Base-by-base conservation (phyloP, 139 green algal species). In the Picochlorum sp. region DNA sequence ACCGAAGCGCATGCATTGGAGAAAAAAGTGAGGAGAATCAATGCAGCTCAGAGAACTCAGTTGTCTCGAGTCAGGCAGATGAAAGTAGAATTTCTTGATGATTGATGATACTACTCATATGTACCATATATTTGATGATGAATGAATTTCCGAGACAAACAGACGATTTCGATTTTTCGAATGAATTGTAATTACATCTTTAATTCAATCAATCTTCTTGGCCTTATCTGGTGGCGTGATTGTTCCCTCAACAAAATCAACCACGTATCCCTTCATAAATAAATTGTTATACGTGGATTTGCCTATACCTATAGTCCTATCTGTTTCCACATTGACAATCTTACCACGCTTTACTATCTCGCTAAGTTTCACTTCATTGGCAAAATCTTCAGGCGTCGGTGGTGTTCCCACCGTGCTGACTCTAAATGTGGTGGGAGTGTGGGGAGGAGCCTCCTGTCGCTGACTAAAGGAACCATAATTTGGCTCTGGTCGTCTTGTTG, bases 261-360 rank as follows among this genome's bases (percentile, higher is more conserved):
- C 66, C 20, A 52, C 28, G 13, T 68, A 73, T 0, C 59, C 59
- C 13, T 40, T 16, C 24, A 65, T 35, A 37, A 81, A 25, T 22
- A 85, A 63, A 36, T 70, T 63, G 55, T 78, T 78, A 59, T 85
- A 85, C 3, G 57, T 78, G 14, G 45, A 31, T 28, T 76, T 77
- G 54, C 77, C 69, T n/a, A 85, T 79, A 55, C 59, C 47, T 22
- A 85, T 84, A 20, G 59, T 55, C 33, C 66, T 69, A 10, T 62
- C 57, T 3, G 76, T 80, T 16, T 64, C 39, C 20, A 67, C 57
- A 33, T 85, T 85, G 22, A 80, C 31, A 3, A 81, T 67, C 20
- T 59, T 55, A n/a, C 68, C 57, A 52, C 40, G 18, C 40, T 65
- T 14, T 29, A 82, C 57, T 32, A 82, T 39, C 10, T 72, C 69